These are phyloP conservation scores for Rubia yunnanensis DNA, from an alignment of 257 asterid species.

Conservation along the genomic window DNA sequence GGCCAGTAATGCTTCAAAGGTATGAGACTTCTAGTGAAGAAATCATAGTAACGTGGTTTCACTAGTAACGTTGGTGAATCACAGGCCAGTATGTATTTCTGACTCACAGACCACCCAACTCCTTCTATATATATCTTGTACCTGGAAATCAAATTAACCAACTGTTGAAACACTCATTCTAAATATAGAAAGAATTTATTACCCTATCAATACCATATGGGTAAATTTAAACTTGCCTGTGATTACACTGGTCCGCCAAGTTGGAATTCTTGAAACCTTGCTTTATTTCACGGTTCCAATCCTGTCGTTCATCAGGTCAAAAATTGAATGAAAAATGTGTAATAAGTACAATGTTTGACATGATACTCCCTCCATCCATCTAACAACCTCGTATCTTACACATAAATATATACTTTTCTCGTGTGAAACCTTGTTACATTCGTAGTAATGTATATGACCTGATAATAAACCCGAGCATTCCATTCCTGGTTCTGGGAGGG, in stretches of 20 bases:
- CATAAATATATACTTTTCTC: too few relatives aligned
- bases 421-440: too few relatives aligned
- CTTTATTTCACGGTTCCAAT: constrained; percentile 48
- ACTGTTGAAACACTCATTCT: too few relatives aligned
- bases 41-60: constrained; percentile 65
- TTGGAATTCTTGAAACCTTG: constrained; percentile 67
- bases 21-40: constrained; percentile 68
- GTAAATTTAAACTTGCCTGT: constrained; percentile 37
- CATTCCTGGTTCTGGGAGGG: constrained; percentile 63
- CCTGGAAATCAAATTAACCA: constrained; percentile 21
- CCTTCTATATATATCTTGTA: constrained; percentile 91
- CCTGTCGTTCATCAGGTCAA: constrained; percentile 20
- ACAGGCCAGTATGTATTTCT: constrained; percentile 83
- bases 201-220: not conserved
- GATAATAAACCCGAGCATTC: constrained; percentile 63
- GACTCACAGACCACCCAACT: constrained; percentile 91
- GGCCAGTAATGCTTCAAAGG: constrained; percentile 94
- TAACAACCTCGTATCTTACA: too few relatives aligned
- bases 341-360: too few relatives aligned
- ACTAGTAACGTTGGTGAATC: constrained; percentile 58
- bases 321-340: too few relatives aligned
- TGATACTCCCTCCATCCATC: too few relatives aligned
- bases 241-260: constrained; percentile 67
- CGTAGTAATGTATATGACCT: too few relatives aligned
- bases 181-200: too few relatives aligned